Conservation (phyloP, 2,329 filamentous ascomycete genomes). For the Scedosporium boydii region DNA sequence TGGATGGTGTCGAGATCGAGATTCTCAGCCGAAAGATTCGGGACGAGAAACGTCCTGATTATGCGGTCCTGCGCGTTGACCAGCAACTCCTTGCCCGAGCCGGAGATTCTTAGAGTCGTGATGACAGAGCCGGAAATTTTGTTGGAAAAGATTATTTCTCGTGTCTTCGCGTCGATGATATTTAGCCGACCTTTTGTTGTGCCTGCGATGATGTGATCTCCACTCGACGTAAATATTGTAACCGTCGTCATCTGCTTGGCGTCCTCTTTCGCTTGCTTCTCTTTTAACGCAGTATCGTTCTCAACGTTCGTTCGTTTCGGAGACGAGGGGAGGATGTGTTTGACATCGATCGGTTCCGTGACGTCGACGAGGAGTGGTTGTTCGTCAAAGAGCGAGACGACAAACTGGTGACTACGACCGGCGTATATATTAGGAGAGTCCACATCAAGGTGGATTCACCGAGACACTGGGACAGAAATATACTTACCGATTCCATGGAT, state of each 20-base stretch:
- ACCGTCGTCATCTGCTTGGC: slow-evolving; percentile 93
- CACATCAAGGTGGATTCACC: slow-evolving; percentile 8
- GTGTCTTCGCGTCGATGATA: slow-evolving; percentile 76
- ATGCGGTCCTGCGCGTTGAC: slow-evolving; percentile 93
- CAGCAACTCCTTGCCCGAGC: slow-evolving; percentile 75
- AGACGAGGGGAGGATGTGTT: slow-evolving; percentile 69
- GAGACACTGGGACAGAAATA: neutral
- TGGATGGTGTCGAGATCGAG: slow-evolving; percentile 80
- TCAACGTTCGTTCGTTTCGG: slow-evolving; percentile 66
- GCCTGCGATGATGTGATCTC: slow-evolving; percentile 82
- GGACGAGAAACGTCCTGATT: slow-evolving; percentile 84
- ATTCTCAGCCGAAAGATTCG: slow-evolving; percentile 59
- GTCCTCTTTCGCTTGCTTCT: slow-evolving; percentile 85
- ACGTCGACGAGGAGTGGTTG: slow-evolving; percentile 83
- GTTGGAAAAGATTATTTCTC: slow-evolving; percentile 78
- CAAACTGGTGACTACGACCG: slow-evolving; percentile 62
- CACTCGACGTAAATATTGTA: slow-evolving; percentile 75
- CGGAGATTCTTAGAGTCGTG: slow-evolving; percentile 73
- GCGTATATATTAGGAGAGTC: neutral
- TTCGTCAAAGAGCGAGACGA: slow-evolving; percentile 88
- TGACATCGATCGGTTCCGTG: slow-evolving; percentile 57
- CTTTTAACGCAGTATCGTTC: slow-evolving; percentile 58
- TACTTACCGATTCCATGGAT: slow-evolving; percentile 76
- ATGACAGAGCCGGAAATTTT: slow-evolving; percentile 82
- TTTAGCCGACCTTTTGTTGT: slow-evolving; percentile 96